Percentiles rank a stretch among this genome's conserved stretches.
Evolutionary conservation across 2,329 filamentous ascomycete genomes (phyloP).

Genomic region (Magnaporthiopsis rhizophila): DNA sequence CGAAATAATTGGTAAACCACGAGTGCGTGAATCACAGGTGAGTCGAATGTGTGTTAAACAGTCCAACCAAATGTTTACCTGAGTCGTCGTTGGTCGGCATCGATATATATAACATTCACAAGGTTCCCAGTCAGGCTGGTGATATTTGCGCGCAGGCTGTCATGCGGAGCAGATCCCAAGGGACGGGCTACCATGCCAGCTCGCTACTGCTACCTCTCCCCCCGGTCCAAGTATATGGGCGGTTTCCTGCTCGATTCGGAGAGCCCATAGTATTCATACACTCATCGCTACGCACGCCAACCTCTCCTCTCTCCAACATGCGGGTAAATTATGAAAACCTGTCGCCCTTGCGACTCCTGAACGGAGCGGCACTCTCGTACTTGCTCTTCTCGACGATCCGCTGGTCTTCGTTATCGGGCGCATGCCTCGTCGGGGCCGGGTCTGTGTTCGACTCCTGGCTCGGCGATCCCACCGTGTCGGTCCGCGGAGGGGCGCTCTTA

Average conservation of each 20-base stretch:
- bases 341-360: slow-evolving; percentile 74
- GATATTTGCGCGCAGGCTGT: background rate
- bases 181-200: background rate
- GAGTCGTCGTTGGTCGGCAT: background rate
- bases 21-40: too few relatives aligned
- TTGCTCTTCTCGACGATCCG: slow-evolving; percentile 72
- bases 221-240: too few relatives aligned
- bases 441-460: slow-evolving; percentile 67
- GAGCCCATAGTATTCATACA: background rate
- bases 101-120: background rate
- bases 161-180: background rate
- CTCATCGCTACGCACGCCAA: background rate
- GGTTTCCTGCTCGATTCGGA: background rate
- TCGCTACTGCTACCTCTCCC: too few relatives aligned
- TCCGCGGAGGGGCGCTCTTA: slow-evolving; percentile 38
- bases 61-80: background rate
- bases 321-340: slow-evolving; percentile 55
- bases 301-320: background rate
- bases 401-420: slow-evolving; percentile 61
- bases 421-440: slow-evolving; percentile 79
- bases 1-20: too few relatives aligned
- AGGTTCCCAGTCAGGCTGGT: background rate
- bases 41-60: background rate
- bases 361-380: slow-evolving; percentile 75
- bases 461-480: slow-evolving; percentile 51